Evolutionary conservation across 2,329 filamentous ascomycete species (phyloP).

Genomic region (Fusarium decemcellulare): DNA sequence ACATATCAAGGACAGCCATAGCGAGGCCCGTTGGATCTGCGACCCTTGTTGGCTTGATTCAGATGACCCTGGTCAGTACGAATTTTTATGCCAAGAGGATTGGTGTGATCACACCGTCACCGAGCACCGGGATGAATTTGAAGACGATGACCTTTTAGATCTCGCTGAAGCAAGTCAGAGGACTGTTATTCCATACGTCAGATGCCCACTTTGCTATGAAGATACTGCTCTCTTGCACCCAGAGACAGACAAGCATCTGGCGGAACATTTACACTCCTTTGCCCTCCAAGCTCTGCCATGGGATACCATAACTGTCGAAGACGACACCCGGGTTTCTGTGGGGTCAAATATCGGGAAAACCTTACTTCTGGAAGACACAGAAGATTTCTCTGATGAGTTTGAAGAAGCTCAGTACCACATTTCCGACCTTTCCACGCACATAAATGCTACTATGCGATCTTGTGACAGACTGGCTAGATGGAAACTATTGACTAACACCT

Average conservation of each 20-base stretch:
- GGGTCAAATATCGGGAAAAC: background rate
- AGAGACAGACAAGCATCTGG: background rate
- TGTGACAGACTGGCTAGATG: no score
- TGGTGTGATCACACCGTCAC: background rate
- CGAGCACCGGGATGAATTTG: background rate
- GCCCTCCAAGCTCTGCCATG: background rate
- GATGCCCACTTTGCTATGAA: background rate
- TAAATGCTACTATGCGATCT: no score
- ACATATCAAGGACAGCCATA: background rate
- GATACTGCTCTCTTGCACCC: background rate
- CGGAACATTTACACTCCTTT: constrained; percentile 1
- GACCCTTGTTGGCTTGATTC: background rate
- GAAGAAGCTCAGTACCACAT: background rate
- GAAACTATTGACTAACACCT: no score
- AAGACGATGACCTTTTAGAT: background rate
- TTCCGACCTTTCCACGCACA: background rate
- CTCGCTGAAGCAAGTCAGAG: background rate
- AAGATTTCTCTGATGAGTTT: no score
- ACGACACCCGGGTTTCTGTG: background rate
- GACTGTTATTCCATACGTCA: background rate
- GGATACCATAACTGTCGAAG: background rate
- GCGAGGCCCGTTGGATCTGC: background rate
- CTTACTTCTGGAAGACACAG: background rate
- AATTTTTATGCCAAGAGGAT: background rate
- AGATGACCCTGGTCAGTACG: background rate